Evolutionary conservation across 2,329 filamentous ascomycete genomes (phyloP).

Genomic region (Acephala macrosclerotiorum): DNA sequence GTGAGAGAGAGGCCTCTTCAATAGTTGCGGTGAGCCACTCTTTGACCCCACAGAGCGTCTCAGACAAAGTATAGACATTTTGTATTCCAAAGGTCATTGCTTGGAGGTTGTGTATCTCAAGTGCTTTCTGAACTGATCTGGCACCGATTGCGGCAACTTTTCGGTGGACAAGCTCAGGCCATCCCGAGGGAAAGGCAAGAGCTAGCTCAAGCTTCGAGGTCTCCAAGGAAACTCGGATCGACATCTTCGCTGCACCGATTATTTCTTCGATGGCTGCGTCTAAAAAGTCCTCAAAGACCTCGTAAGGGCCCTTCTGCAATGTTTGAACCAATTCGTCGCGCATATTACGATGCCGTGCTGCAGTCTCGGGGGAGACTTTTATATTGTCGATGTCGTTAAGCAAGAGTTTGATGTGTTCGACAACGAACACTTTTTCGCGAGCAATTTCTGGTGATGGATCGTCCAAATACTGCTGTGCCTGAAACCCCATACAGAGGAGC

Average conservation of each 20-base stretch:
- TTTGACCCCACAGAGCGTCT: constrained; percentile 28
- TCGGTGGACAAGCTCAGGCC: constrained; percentile 23
- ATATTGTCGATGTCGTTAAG: constrained; percentile 17
- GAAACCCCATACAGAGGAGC: constrained; percentile 23
- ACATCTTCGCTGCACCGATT: not conserved
- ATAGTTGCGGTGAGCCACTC: constrained; percentile 24
- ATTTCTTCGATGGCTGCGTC: constrained; percentile 11
- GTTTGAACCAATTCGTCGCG: constrained; percentile 12
- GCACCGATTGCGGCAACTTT: constrained; percentile 23
- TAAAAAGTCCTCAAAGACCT: constrained; percentile 25
- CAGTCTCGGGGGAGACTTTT: not conserved
- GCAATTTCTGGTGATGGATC: constrained; percentile 17
- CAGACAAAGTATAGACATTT: constrained; percentile 30
- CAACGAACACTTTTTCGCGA: constrained; percentile 22
- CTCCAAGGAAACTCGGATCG: not conserved
- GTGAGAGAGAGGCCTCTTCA: constrained; percentile 6
- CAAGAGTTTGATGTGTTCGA: constrained; percentile 27
- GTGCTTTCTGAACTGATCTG: constrained; percentile 19
- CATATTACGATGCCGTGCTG: constrained; percentile 12
- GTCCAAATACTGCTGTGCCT: constrained; percentile 26
- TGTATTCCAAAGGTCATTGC: constrained; percentile 23
- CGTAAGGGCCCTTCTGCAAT: constrained; percentile 13
- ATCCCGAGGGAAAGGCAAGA: constrained; percentile 31
- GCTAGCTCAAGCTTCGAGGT: constrained; percentile 19
- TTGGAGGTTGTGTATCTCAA: constrained; percentile 12